These are phyloP conservation scores for Metschnikowia continentalis DNA, from an alignment of 805 yeast species.

Conservation along the genomic window DNA sequence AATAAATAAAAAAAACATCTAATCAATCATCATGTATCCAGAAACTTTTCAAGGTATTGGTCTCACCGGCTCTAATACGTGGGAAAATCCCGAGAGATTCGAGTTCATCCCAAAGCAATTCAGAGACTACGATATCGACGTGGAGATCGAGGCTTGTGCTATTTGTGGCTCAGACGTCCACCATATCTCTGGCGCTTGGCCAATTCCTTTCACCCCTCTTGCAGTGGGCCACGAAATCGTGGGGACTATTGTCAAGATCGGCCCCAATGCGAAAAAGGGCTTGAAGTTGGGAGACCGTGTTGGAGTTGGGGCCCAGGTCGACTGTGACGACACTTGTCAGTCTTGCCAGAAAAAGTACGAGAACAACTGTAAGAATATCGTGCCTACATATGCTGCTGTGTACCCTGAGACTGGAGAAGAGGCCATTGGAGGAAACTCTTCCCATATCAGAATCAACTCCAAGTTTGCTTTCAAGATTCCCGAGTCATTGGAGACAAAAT, in stretches of 20 bases:
- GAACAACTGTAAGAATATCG: constrained; percentile 8
- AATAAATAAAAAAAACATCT: not conserved
- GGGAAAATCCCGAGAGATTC: constrained; percentile 9
- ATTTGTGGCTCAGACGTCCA: constrained; percentile 59
- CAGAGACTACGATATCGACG: constrained; percentile 12
- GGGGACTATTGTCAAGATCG: constrained; percentile 11
- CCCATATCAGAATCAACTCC: constrained; percentile 9
- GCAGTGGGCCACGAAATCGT: constrained; percentile 24
- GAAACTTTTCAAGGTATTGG: constrained; percentile 10
- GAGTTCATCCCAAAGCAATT: constrained; percentile 10
- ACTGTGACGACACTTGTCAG: constrained; percentile 8
- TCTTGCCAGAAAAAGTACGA: constrained; percentile 4
- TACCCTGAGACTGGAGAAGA: constrained; percentile 8
- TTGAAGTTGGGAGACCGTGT: constrained; percentile 68
- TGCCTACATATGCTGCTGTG: constrained; percentile 6
- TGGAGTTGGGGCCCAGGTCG: constrained; percentile 67
- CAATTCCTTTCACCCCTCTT: constrained; percentile 14
- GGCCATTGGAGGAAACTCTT: constrained; percentile 10
- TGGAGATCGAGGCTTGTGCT: constrained; percentile 11
- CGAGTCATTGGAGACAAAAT: constrained; percentile 4
- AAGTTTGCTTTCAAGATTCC: constrained; percentile 12
- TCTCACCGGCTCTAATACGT: constrained; percentile 5
- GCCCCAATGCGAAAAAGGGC: constrained; percentile 8
- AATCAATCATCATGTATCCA: constrained; percentile 4
- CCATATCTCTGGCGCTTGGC: constrained; percentile 50